Evolutionary conservation across 2,329 filamentous ascomycete genomes (phyloP).

Genomic region (Aspergillus sp.): DNA sequence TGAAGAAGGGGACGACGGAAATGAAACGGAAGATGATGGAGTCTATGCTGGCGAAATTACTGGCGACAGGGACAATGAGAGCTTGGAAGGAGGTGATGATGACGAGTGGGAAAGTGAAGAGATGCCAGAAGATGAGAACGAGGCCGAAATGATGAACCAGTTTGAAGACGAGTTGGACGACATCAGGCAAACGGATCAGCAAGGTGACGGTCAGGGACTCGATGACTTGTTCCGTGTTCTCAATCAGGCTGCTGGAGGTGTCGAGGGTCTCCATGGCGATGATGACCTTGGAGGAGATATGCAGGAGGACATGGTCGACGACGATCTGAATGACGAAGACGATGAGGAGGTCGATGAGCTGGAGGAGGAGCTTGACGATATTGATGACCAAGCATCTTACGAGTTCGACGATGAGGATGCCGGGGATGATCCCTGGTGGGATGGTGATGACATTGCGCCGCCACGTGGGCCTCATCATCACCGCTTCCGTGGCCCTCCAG

Average conservation of each 20-base stretch:
- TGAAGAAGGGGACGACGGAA: slow-evolving; percentile 49
- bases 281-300: slow-evolving; percentile 42
- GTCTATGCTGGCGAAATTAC: slow-evolving; percentile 47
- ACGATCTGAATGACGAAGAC: slow-evolving; percentile 52
- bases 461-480: slow-evolving; percentile 41
- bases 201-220: slow-evolving; percentile 34
- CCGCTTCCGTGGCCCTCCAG: slow-evolving; percentile 49
- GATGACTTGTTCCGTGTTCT: slow-evolving; percentile 39
- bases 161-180: slow-evolving; percentile 34
- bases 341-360: slow-evolving; percentile 45
- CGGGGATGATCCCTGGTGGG: slow-evolving; percentile 42
- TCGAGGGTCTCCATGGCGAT: slow-evolving; percentile 34
- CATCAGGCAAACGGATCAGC: slow-evolving; percentile 31
- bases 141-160: slow-evolving; percentile 36
- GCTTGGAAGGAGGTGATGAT: slow-evolving; percentile 38
- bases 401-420: slow-evolving; percentile 31
- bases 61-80: slow-evolving; percentile 46
- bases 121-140: slow-evolving; percentile 38
- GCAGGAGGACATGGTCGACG: slow-evolving; percentile 39
- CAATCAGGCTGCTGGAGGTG: slow-evolving; percentile 32
- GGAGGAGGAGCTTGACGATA: slow-evolving; percentile 37
- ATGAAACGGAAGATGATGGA: slow-evolving; percentile 50
- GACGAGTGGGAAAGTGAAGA: slow-evolving; percentile 44
- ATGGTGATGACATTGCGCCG: slow-evolving; percentile 42
- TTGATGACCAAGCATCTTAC: slow-evolving; percentile 35